These are phyloP conservation scores for Claviceps lovelessii DNA, from an alignment of 2,329 filamentous ascomycete species.

Conservation along the genomic window DNA sequence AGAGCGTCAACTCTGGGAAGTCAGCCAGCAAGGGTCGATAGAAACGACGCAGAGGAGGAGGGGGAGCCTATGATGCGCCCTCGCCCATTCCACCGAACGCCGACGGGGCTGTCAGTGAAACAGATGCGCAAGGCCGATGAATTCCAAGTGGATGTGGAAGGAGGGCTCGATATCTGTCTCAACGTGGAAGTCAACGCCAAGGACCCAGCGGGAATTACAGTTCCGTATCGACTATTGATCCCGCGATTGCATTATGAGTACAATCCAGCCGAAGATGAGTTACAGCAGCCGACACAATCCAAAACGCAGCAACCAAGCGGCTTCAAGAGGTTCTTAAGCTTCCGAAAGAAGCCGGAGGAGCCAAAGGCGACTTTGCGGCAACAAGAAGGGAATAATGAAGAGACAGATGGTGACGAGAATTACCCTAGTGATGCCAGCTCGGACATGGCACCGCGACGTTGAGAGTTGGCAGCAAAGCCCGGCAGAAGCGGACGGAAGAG, in stretches of 20 bases:
- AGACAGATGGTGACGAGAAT: constrained; percentile 12
- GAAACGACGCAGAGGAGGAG: constrained; percentile 9
- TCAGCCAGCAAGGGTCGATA: constrained; percentile 10
- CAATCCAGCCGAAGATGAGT: constrained; percentile 25
- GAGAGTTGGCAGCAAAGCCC: neutral
- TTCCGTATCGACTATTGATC: constrained; percentile 74
- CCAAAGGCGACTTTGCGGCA: constrained; percentile 2
- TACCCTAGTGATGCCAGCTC: constrained; percentile 5
- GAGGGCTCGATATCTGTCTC: constrained; percentile 71
- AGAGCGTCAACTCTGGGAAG: constrained; percentile 17
- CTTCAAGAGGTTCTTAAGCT: constrained; percentile 32
- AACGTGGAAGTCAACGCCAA: constrained; percentile 79
- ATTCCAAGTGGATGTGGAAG: constrained; percentile 59
- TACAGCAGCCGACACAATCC: constrained; percentile 4
- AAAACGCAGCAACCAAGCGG: constrained; percentile 20
- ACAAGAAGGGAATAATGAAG: constrained; percentile 12
- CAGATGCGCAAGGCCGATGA: constrained; percentile 40
- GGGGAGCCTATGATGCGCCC: constrained; percentile 9
- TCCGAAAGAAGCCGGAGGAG: constrained; percentile 23
- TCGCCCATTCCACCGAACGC: constrained; percentile 49
- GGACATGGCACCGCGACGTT: constrained; percentile 2
- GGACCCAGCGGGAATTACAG: constrained; percentile 78
- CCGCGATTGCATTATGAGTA: constrained; percentile 57
- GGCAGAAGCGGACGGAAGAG: neutral
- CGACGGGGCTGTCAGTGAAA: constrained; percentile 53